Base-by-base conservation (phyloP, 371 early-diverging fungal genomes). In the Mortierella sp. region DNA sequence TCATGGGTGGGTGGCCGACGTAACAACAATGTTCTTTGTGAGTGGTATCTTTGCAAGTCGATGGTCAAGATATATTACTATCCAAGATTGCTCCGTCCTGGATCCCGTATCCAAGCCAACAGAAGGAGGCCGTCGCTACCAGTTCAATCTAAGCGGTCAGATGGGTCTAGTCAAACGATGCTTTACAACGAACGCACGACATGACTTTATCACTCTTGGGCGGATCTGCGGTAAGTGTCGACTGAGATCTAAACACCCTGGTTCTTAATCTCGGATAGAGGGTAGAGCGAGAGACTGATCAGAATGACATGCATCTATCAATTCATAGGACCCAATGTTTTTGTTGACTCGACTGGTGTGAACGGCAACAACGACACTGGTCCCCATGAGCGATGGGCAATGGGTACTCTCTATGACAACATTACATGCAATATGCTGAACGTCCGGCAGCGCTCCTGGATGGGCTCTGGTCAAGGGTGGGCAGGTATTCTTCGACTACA, bases 401-500 rank as follows among this genome's bases (percentile, higher is more conserved):
- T 79, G 74, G 74, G 79, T 4, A 57, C 67, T 7, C 29, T 79
- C 52, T 79, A 79, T 30, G 79, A 79, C 63, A 74, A 74, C 23
- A 79, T 79, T 12, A 74, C 74, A 14, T 68, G 70, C 45, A 66
- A 58, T 11, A 73, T 66, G 4, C 30, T 79, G 37, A 79, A 79
- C 60, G 48, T 72, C 11, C 74, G 74, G 0, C 69, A 79, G 45
- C 74, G 79, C 6, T 16, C 62, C 26, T 79, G 74, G 74, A 79
- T 79, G 79, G 79, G 79, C 0, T 73, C 79, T 7, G 79, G 79
- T 25, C 79, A 79, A 70, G 79, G 79, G 7, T 79, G 79, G 79
- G 66, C 74, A 21, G 75, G 73, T 73, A 64, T 64, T 47, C 12
- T 12, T 3, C 2, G 16, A 53, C 11, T n/a, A n/a, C n/a, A n/a